phyloP scores from a whole-genome alignment of 495 filamentous ascomycete species.

The Penicillium crystallinum region DNA sequence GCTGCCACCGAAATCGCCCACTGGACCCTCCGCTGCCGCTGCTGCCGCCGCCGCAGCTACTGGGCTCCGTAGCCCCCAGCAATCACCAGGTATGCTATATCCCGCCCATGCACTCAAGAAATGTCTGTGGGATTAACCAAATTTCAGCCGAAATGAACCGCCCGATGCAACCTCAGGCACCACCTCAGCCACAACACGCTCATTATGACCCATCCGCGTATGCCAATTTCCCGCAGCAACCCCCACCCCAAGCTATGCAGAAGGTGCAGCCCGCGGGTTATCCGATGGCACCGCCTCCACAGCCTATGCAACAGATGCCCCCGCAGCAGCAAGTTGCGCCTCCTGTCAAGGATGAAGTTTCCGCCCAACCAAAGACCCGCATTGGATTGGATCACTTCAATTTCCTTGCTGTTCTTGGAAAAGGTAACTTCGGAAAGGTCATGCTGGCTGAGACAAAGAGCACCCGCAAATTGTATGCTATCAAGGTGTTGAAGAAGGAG shows the following conservation, averaged over 20 bases:
- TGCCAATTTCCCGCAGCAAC: constrained; percentile 52
- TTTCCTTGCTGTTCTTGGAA: constrained; percentile 96
- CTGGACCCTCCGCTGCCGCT: constrained; percentile 25
- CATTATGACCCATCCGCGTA: constrained; percentile 72
- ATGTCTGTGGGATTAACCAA: constrained; percentile 1
- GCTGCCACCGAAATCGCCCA: constrained; percentile 32
- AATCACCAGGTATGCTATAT: constrained; percentile 31
- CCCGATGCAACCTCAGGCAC: constrained; percentile 43
- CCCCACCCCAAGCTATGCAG: constrained; percentile 27
- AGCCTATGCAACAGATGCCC: constrained; percentile 22
- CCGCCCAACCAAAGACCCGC: constrained; percentile 62
- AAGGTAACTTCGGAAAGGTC: constrained; percentile 99
- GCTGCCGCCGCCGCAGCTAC: constrained; percentile 35
- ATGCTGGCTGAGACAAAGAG: constrained; percentile 98
- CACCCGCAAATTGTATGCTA: constrained; percentile 87
- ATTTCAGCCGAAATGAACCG: constrained; percentile 26
- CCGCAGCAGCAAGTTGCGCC: constrained; percentile 39
- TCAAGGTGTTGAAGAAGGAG: constrained; percentile 99
- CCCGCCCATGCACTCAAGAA: not conserved
- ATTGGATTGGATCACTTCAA: constrained; percentile 99
- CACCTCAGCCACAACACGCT: constrained; percentile 41
- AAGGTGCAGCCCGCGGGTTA: constrained; percentile 14
- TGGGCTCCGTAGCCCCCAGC: constrained; percentile 27
- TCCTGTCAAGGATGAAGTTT: constrained; percentile 44
- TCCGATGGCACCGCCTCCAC: constrained; percentile 28